A percentile compares a stretch with the other conserved stretches of the same genome.
These are phyloP conservation scores for Trichoderma harzianum DNA, from an alignment of 2,329 filamentous ascomycete species.

Conservation along the genomic window DNA sequence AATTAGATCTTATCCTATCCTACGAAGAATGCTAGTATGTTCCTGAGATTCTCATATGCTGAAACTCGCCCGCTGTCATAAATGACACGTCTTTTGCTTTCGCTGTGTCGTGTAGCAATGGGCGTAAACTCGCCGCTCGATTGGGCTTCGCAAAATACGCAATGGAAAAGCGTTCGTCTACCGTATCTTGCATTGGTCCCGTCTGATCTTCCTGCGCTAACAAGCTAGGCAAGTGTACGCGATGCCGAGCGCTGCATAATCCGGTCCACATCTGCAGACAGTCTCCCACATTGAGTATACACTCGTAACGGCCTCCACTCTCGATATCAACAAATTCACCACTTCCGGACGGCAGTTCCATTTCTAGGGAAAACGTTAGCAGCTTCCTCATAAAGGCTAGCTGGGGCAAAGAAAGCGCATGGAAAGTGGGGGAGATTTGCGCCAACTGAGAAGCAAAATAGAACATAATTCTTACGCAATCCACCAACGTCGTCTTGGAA, in stretches of 20 bases:
- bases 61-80: slow-evolving; percentile 16
- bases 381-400: not conserved
- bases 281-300: slow-evolving; percentile 13
- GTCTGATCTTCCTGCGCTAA: not conserved
- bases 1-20: not conserved
- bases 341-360: slow-evolving; percentile 5
- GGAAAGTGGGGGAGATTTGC: not conserved
- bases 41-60: slow-evolving; percentile 7
- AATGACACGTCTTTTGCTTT: not conserved
- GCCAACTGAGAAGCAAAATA: not conserved
- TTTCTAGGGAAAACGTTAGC: not conserved
- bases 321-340: slow-evolving; percentile 8
- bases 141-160: slow-evolving; percentile 11
- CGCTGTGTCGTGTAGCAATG: not conserved
- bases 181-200: not conserved
- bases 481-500: slow-evolving; percentile 9
- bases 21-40: not conserved
- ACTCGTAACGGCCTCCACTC: slow-evolving; percentile 10
- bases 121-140: not conserved
- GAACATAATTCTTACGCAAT: not conserved
- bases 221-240: not conserved
- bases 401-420: not conserved
- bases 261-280: slow-evolving; percentile 11
- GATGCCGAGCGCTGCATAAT: slow-evolving; percentile 9
- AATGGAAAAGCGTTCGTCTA: slow-evolving; percentile 9